Percentiles rank a stretch among this genome's conserved stretches.
These are phyloP conservation scores for Fraxinus pennsylvanica DNA, from an alignment of 257 asterid genomes.

Conservation along the genomic window DNA sequence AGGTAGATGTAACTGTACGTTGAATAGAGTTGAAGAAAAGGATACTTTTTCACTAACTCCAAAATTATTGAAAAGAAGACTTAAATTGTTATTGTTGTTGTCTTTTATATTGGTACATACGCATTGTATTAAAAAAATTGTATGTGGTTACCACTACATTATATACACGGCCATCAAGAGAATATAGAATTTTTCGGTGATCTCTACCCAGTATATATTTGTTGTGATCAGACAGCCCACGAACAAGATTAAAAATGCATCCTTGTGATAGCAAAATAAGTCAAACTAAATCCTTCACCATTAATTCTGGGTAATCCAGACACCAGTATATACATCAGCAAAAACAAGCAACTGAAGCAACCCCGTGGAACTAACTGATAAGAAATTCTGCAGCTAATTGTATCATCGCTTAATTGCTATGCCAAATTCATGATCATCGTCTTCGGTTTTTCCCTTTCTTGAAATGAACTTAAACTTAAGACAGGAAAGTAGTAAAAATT, in stretches of 20 bases:
- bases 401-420: too few relatives aligned
- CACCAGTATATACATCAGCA: too few relatives aligned
- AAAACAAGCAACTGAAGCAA: not conserved
- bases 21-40: not conserved
- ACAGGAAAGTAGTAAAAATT: not conserved
- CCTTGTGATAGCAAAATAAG: too few relatives aligned
- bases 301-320: not conserved
- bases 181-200: not conserved
- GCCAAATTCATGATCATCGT: too few relatives aligned
- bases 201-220: not conserved
- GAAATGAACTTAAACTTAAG: not conserved
- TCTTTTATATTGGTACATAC: not conserved
- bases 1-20: not conserved
- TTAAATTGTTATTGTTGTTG: too few relatives aligned
- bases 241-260: not conserved
- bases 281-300: not conserved
- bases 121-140: not conserved
- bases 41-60: not conserved
- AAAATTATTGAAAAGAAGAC: not conserved
- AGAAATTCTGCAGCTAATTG: not conserved
- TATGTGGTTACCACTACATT: not conserved
- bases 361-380: not conserved
- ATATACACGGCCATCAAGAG: too few relatives aligned
- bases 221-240: not conserved
- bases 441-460: not conserved